Evolutionary conservation across 805 yeast genomes (phyloP).

Genomic region (Cyberlindnera meyerae): DNA sequence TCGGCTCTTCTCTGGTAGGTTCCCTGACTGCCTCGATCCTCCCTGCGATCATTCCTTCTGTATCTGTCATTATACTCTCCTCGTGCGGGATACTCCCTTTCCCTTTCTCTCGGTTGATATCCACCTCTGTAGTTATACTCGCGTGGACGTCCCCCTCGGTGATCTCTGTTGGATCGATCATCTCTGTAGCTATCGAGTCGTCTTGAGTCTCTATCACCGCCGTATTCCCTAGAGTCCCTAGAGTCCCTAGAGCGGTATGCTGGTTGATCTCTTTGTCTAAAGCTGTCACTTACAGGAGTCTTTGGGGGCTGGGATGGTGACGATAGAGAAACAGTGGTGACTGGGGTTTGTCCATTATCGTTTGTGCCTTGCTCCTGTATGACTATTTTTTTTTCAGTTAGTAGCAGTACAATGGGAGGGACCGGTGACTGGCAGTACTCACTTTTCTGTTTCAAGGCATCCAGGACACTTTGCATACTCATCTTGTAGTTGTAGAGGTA

Average conservation of each 20-base stretch:
- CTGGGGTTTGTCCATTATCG: too few relatives aligned
- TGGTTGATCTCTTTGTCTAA: not conserved
- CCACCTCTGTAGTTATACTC: not conserved
- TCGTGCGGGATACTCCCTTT: slow-evolving; percentile 4
- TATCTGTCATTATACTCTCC: slow-evolving; percentile 6
- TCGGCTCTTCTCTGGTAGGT: slow-evolving; percentile 3
- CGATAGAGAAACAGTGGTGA: not conserved
- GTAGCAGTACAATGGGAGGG: too few relatives aligned
- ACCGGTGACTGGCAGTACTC: too few relatives aligned
- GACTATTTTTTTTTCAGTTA: slow-evolving; percentile 10
- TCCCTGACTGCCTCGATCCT: not conserved
- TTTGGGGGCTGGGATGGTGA: too few relatives aligned
- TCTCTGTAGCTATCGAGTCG: not conserved
- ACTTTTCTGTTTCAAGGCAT: slow-evolving; percentile 25
- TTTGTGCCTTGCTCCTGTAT: slow-evolving; percentile 16
- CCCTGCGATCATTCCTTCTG: slow-evolving; percentile 4
- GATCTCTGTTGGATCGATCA: too few relatives aligned
- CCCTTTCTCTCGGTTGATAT: slow-evolving; percentile 2
- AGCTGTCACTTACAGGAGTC: too few relatives aligned
- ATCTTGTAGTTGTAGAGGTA: slow-evolving; percentile 3
- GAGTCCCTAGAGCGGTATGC: too few relatives aligned
- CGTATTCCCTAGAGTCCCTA: not conserved
- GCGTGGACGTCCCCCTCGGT: not conserved
- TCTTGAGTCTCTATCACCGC: not conserved
- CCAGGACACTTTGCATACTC: slow-evolving; percentile 22